Conservation (phyloP, 2,329 filamentous ascomycete genomes). For the Beauveria pseudobassiana region DNA sequence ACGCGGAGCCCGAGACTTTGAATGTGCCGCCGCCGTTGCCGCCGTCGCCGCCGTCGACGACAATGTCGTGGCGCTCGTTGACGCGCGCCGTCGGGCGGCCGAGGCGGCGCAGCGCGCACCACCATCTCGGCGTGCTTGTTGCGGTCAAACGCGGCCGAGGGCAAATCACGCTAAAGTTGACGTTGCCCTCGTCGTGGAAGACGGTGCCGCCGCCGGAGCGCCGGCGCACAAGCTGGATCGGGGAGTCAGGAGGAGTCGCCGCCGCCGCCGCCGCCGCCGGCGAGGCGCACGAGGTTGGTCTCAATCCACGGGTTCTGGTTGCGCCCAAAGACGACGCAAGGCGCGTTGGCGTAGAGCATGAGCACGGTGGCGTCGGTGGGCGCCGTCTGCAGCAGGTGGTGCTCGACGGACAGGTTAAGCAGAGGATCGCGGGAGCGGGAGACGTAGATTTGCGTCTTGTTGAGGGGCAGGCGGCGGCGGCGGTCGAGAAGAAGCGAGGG, state of each 20-base stretch:
- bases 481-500: not conserved
- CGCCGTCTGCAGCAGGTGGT: slow-evolving; percentile 73
- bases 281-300: slow-evolving; percentile 63
- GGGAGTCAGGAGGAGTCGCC: not conserved
- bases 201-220: slow-evolving; percentile 87
- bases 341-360: slow-evolving; percentile 81
- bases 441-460: slow-evolving; percentile 59
- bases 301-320: slow-evolving; percentile 99
- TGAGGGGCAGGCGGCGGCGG: slow-evolving; percentile 32
- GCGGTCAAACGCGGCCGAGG: slow-evolving; percentile 67
- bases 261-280: slow-evolving; percentile 13
- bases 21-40: slow-evolving; percentile 32
- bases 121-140: slow-evolving; percentile 91
- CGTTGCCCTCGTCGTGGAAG: slow-evolving; percentile 87
- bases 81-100: slow-evolving; percentile 58
- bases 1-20: slow-evolving; percentile 91
- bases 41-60: slow-evolving; percentile 47
- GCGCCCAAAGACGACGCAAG: slow-evolving; percentile 83
- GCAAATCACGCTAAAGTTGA: slow-evolving; percentile 91
- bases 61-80: slow-evolving; percentile 90
- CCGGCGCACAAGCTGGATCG: slow-evolving; percentile 63
- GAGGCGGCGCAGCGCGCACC: slow-evolving; percentile 60
- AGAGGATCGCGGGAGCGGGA: slow-evolving; percentile 67
- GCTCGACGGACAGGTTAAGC: slow-evolving; percentile 89
- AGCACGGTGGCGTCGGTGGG: slow-evolving; percentile 67